Evolutionary conservation across 495 filamentous ascomycete species (phyloP).

Genomic region (Penicillium samsonianum): DNA sequence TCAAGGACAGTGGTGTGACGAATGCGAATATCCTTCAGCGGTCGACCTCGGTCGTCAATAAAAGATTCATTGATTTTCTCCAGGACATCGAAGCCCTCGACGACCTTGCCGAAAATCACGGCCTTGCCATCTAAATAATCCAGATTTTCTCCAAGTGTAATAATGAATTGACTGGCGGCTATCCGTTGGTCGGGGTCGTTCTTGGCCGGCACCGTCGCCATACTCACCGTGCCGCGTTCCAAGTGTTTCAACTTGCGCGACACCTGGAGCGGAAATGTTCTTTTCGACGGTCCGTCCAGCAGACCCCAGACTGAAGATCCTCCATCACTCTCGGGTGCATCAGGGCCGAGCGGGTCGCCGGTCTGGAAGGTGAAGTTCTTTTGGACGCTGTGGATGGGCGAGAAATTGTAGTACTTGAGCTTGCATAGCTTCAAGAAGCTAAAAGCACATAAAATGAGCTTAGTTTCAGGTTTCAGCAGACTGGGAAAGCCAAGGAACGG

Average conservation of each 20-base stretch:
- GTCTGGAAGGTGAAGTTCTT: constrained; percentile 94
- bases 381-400: constrained; percentile 83
- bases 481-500: constrained; percentile 24
- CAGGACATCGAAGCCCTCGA: constrained; percentile 87
- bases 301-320: constrained; percentile 90
- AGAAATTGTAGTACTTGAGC: constrained; percentile 96
- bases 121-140: constrained; percentile 89
- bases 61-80: constrained; percentile 93
- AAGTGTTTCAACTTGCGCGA: constrained; percentile 82
- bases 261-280: constrained; percentile 80
- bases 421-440: constrained; percentile 98
- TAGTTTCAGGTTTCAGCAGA: constrained; percentile 54
- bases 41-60: constrained; percentile 78
- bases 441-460: constrained; percentile 42
- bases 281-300: constrained; percentile 68
- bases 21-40: constrained; percentile 88
- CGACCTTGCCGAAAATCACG: constrained; percentile 91
- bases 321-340: constrained; percentile 79
- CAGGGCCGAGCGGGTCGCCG: constrained; percentile 86
- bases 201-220: constrained; percentile 80
- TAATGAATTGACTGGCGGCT: constrained; percentile 85
- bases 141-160: constrained; percentile 82
- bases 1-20: constrained; percentile 88
- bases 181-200: constrained; percentile 78
- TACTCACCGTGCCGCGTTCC: constrained; percentile 87